Conservation (phyloP, 2,329 filamentous ascomycete genomes). For the Cladobotryum mycophilum region DNA sequence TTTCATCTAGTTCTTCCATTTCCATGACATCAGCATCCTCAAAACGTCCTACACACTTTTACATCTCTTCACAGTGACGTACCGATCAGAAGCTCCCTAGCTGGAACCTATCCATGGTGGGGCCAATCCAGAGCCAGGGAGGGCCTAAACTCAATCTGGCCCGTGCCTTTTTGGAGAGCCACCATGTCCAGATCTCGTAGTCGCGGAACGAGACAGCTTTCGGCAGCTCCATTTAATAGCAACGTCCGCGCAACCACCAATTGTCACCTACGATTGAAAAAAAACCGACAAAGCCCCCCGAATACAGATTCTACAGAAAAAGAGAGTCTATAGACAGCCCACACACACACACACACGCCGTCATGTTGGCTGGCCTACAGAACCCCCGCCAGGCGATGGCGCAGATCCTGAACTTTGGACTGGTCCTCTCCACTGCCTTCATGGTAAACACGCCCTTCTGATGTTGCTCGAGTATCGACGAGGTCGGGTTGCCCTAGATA, state of each 20-base stretch:
- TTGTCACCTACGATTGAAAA: background rate
- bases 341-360: background rate
- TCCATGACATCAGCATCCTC: slow-evolving; percentile 13
- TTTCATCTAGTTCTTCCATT: slow-evolving; percentile 15
- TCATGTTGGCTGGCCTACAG: slow-evolving; percentile 62
- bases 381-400: slow-evolving; percentile 76
- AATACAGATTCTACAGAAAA: background rate
- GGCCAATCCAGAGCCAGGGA: background rate
- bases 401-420: slow-evolving; percentile 83
- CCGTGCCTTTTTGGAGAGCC: slow-evolving; percentile 18
- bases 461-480: background rate
- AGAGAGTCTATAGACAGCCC: background rate
- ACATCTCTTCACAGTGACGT: too few species aligned
- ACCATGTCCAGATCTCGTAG: slow-evolving; percentile 22
- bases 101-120: too few species aligned
- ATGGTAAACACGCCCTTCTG: slow-evolving; percentile 51
- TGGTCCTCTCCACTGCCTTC: slow-evolving; percentile 85
- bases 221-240: background rate
- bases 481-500: background rate
- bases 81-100: too few species aligned
- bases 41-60: background rate
- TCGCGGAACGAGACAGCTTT: background rate
- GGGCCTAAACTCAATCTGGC: slow-evolving; percentile 6
- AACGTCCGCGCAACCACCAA: background rate
- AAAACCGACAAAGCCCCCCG: too few species aligned